phyloP scores from a whole-genome alignment of 768 basidiomycete genomes.

The Pulveroboletus sp. region DNA sequence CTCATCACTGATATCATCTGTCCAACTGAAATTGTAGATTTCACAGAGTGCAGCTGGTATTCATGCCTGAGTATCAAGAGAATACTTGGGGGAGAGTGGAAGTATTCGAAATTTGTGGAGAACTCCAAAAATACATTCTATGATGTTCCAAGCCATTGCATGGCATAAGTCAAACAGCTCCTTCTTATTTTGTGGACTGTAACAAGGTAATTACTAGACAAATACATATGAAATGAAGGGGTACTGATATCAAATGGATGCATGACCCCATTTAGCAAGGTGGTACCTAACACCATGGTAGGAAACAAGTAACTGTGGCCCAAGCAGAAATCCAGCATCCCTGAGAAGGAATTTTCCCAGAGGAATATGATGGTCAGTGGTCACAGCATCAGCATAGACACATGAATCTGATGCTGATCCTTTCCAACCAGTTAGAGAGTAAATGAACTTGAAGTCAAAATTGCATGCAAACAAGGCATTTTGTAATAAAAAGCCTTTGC shows the following conservation, averaged over 20 bases:
- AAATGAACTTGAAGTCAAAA: not conserved
- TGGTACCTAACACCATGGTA: not conserved
- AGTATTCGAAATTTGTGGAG: not conserved
- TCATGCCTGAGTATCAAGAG: not conserved
- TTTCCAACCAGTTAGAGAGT: not conserved
- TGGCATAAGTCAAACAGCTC: not conserved
- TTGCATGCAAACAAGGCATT: not conserved
- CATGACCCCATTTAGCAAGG: not conserved
- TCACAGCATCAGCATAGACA: not conserved
- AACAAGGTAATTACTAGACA: not conserved
- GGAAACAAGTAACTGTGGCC: not conserved
- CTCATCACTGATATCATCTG: too few species aligned
- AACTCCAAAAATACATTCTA: not conserved
- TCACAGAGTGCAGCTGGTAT: not conserved
- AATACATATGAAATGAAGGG: not conserved
- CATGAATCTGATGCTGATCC: not conserved
- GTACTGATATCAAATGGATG: not conserved
- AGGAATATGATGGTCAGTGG: not conserved
- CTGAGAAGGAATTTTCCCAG: not conserved
- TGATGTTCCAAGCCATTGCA: not conserved
- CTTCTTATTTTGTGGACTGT: not conserved
- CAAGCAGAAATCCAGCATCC: not conserved
- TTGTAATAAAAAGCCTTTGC: not conserved
- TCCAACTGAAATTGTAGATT: not conserved
- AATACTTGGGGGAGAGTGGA: not conserved